Evolutionary conservation across 768 basidiomycete species (phyloP).

Genomic region (Phanerodontia chrysosporium): DNA sequence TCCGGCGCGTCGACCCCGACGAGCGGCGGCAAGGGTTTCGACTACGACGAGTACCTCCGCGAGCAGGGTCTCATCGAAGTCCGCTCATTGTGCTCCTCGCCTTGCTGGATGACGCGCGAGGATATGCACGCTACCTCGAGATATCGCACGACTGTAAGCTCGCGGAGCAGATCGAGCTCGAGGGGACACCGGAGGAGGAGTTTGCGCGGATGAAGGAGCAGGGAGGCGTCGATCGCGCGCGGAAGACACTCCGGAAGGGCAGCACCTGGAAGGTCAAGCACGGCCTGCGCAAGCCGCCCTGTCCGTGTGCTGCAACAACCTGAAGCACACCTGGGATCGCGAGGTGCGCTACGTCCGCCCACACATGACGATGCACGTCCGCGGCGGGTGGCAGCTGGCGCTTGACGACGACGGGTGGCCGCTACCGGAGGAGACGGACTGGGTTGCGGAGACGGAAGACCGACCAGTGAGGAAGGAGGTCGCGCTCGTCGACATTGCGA

Average conservation of each 20-base stretch:
- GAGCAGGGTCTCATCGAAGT: neutral
- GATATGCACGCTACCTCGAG: neutral
- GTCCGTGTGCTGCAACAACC: no score
- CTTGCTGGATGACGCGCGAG: neutral
- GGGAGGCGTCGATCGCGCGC: neutral
- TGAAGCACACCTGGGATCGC: neutral
- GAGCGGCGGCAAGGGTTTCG: neutral
- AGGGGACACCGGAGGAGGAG: neutral
- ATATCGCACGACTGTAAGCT: neutral
- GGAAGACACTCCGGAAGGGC: neutral
- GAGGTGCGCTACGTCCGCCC: neutral
- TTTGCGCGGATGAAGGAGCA: neutral
- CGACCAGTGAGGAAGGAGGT: slow-evolving; percentile 20
- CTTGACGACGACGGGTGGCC: slow-evolving; percentile 4
- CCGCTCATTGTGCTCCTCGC: neutral
- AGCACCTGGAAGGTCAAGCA: neutral
- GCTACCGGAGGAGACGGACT: slow-evolving; percentile 1
- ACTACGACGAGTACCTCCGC: neutral
- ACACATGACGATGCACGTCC: neutral
- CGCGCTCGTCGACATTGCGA: slow-evolving; percentile 20
- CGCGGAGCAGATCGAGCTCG: neutral
- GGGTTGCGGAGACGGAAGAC: slow-evolving; percentile 11
- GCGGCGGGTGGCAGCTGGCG: slow-evolving; percentile 2
- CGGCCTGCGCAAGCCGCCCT: neutral
- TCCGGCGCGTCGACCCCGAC: neutral